These are phyloP conservation scores for Kuraishia cidri DNA, from an alignment of 805 yeast genomes.

Conservation along the genomic window DNA sequence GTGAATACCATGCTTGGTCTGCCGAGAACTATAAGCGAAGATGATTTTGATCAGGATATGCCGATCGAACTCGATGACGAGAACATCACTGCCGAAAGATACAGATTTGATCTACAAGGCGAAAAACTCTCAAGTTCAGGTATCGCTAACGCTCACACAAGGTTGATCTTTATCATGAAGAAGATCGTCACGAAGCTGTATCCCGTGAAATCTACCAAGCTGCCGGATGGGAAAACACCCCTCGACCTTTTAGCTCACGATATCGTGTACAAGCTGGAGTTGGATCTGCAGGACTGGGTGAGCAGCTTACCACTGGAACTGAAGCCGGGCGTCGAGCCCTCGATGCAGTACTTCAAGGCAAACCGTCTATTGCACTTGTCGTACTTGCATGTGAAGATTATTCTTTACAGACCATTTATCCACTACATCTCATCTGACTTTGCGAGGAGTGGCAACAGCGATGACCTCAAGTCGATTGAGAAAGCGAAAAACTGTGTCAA, in stretches of 20 bases:
- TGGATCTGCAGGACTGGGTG: conserved; percentile 65
- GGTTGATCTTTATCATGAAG: conserved; percentile 59
- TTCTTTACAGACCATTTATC: conserved; percentile 80
- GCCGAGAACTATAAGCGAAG: conserved; percentile 68
- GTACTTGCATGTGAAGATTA: conserved; percentile 69
- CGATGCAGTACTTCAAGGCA: conserved; percentile 59
- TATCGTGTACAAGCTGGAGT: conserved; percentile 53
- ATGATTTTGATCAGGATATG: conserved; percentile 80
- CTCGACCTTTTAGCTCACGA: conserved; percentile 22
- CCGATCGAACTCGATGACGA: conserved; percentile 86
- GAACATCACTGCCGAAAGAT: conserved; percentile 62
- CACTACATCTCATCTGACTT: conserved; percentile 65
- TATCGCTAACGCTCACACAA: conserved; percentile 81
- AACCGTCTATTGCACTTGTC: conserved; percentile 67
- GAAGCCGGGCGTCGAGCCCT: conserved; percentile 63
- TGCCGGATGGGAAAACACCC: conserved; percentile 16
- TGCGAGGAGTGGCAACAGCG: conserved; percentile 14
- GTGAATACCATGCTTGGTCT: conserved; percentile 81
- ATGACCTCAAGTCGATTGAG: conserved; percentile 54
- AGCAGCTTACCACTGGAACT: conserved; percentile 61
- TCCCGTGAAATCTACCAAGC: conserved; percentile 47
- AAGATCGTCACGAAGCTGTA: conserved; percentile 67
- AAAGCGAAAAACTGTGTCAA: conserved; percentile 79
- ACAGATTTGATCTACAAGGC: conserved; percentile 28
- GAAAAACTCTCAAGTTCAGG: conserved; percentile 60